A percentile compares a stretch with the other conserved stretches of the same genome.
These are phyloP conservation scores for Fusarium sp. DNA, from an alignment of 2,329 filamentous ascomycete species.

Conservation along the genomic window DNA sequence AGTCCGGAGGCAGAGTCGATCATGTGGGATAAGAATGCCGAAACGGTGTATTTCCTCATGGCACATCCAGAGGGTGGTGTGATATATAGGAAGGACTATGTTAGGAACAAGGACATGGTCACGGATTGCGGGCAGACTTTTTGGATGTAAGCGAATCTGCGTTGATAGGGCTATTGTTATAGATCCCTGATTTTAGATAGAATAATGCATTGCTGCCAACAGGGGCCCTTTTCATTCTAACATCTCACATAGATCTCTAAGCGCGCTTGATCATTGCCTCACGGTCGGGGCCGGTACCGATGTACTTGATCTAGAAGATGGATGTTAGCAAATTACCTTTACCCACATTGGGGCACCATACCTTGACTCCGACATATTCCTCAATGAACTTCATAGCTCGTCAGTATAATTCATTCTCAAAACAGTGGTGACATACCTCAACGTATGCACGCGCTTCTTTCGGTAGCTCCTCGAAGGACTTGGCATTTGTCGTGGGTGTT, in stretches of 20 bases:
- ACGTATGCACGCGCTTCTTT: constrained; percentile 72
- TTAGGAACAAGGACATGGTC: not conserved
- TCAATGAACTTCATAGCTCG: not conserved
- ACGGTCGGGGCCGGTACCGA: constrained; percentile 59
- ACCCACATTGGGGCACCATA: rapidly evolving
- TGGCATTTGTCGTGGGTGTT: constrained; percentile 67
- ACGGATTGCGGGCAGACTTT: not conserved
- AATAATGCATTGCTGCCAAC: not conserved
- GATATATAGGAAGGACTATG: not conserved
- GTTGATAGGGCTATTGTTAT: not conserved
- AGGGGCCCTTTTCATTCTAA: not conserved
- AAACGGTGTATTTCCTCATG: not conserved
- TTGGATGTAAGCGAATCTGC: not conserved
- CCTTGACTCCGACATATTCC: not conserved
- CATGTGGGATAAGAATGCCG: not conserved
- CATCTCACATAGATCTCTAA: not conserved
- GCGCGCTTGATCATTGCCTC: constrained; percentile 67
- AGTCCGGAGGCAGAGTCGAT: not conserved
- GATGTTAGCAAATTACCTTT: not conserved
- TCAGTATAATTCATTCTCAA: not conserved
- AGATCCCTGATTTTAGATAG: not conserved
- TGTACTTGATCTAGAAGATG: constrained; percentile 3
- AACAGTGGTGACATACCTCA: constrained; percentile 41
- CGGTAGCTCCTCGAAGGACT: constrained; percentile 70
- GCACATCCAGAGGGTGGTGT: not conserved